Percentiles rank a stretch among this genome's conserved stretches.
These are phyloP conservation scores for Inonotus hispidus DNA, from an alignment of 1,284 basidiomycete genomes.

Conservation along the genomic window DNA sequence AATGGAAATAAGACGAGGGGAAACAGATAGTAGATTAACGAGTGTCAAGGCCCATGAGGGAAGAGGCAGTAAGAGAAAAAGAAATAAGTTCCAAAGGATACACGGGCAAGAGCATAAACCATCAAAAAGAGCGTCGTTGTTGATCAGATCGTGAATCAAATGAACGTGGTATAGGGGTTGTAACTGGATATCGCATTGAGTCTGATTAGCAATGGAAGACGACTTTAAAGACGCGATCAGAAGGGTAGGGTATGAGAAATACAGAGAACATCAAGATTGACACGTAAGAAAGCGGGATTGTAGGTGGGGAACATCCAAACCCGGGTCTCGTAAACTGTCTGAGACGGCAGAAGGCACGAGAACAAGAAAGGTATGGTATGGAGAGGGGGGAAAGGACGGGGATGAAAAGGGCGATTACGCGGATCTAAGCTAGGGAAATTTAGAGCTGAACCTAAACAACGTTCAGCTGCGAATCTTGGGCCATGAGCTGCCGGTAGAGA, in stretches of 20 bases:
- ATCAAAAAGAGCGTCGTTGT: conserved; percentile 15
- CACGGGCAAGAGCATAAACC: conserved; percentile 15
- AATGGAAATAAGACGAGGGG: neutral
- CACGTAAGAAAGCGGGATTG: too few species aligned
- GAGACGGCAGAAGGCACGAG: conserved; percentile 18
- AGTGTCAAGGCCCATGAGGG: conserved; percentile 16
- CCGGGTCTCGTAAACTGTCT: neutral
- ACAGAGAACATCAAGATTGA: neutral
- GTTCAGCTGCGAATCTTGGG: conserved; percentile 63
- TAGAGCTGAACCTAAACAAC: conserved; percentile 30
- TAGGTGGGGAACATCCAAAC: too few species aligned
- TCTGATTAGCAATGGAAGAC: conserved; percentile 30
- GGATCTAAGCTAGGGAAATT: neutral
- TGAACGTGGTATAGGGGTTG: conserved; percentile 25
- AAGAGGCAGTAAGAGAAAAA: conserved; percentile 21
- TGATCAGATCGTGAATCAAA: conserved; percentile 14
- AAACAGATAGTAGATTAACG: conserved; percentile 2
- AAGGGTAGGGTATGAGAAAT: neutral
- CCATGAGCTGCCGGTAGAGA: conserved; percentile 71
- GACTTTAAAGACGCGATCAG: conserved; percentile 18
- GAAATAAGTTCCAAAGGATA: conserved; percentile 16
- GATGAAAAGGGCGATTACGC: conserved; percentile 23
- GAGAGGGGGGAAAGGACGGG: conserved; percentile 17
- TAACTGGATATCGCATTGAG: conserved; percentile 27
- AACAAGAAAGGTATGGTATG: conserved; percentile 23